Conservation (phyloP, 371 early-diverging fungal genomes). For the Parasitella parasitica region DNA sequence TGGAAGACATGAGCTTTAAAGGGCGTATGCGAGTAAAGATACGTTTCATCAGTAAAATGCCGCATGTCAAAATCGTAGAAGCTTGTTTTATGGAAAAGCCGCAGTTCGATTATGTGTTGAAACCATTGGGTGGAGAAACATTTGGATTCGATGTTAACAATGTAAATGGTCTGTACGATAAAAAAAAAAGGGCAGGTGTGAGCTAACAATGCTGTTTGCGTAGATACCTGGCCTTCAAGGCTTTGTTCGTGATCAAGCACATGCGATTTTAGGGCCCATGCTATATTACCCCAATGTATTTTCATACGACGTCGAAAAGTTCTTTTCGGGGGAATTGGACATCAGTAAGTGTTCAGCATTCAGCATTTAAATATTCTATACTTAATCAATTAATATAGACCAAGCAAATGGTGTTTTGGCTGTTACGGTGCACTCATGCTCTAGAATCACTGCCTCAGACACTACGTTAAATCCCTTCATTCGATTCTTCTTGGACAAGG, state of each 20-base stretch:
- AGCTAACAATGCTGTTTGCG: background rate
- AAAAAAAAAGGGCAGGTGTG: background rate
- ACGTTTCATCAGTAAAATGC: conserved; percentile 82
- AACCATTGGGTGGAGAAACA: conserved; percentile 89
- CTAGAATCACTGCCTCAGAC: conserved; percentile 74
- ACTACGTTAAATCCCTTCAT: conserved; percentile 81
- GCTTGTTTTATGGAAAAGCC: conserved; percentile 90
- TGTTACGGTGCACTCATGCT: conserved; percentile 75
- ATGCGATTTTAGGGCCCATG: conserved; percentile 75
- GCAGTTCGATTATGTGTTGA: conserved; percentile 87
- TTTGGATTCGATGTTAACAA: conserved; percentile 82
- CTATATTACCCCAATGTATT: conserved; percentile 87
- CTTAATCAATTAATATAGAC: conserved; percentile 7
- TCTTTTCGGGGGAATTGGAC: conserved; percentile 71
- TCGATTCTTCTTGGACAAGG: conserved; percentile 68
- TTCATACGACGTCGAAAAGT: conserved; percentile 77
- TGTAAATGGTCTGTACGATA: conserved; percentile 35
- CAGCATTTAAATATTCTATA: too few relatives aligned
- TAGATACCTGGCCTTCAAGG: conserved; percentile 80
- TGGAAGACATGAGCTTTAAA: conserved; percentile 89
- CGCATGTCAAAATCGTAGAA: conserved; percentile 85
- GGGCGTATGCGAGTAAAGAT: conserved; percentile 82
- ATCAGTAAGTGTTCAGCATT: conserved; percentile 40
- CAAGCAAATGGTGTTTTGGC: conserved; percentile 87
- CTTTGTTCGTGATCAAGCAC: conserved; percentile 80